phyloP scores from a whole-genome alignment of 2,329 filamentous ascomycete species.

The Aspergillus sergii region DNA sequence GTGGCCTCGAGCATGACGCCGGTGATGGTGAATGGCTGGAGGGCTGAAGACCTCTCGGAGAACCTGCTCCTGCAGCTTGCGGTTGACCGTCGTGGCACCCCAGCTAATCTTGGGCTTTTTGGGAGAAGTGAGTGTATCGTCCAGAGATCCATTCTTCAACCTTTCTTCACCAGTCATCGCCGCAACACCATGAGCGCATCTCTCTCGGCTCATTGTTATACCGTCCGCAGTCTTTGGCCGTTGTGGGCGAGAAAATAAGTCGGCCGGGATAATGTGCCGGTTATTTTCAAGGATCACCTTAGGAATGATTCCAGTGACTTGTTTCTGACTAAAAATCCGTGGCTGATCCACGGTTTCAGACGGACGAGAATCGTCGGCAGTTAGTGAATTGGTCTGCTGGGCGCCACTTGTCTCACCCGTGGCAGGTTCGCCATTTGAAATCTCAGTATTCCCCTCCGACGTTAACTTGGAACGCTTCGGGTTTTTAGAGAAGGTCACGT shows the following conservation, averaged over 20 bases:
- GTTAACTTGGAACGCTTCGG: constrained; percentile 60
- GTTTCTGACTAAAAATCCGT: constrained; percentile 71
- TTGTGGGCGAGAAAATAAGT: constrained; percentile 69
- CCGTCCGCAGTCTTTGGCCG: constrained; percentile 41
- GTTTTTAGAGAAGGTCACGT: constrained; percentile 90
- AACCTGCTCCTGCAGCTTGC: constrained; percentile 83
- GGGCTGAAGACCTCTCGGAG: constrained; percentile 90
- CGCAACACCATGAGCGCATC: constrained; percentile 24
- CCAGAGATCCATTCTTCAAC: constrained; percentile 14
- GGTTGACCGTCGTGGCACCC: constrained; percentile 92
- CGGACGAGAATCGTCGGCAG: constrained; percentile 16
- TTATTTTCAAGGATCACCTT: constrained; percentile 95
- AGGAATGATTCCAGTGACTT: constrained; percentile 73
- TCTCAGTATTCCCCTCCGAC: constrained; percentile 32
- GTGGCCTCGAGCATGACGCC: constrained; percentile 67
- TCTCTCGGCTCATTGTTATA: constrained; percentile 21
- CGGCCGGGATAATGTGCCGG: constrained; percentile 85
- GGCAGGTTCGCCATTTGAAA: constrained; percentile 17
- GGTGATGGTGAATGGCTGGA: constrained; percentile 77
- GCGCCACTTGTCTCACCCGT: constrained; percentile 10
- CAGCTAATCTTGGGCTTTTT: constrained; percentile 63
- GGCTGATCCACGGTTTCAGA: constrained; percentile 38
- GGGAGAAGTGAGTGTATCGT: constrained; percentile 25
- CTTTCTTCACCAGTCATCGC: constrained; percentile 15
- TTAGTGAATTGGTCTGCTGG: constrained; percentile 17